Conservation (phyloP, 306 rosid genomes). For the Vigna trinervia region DNA sequence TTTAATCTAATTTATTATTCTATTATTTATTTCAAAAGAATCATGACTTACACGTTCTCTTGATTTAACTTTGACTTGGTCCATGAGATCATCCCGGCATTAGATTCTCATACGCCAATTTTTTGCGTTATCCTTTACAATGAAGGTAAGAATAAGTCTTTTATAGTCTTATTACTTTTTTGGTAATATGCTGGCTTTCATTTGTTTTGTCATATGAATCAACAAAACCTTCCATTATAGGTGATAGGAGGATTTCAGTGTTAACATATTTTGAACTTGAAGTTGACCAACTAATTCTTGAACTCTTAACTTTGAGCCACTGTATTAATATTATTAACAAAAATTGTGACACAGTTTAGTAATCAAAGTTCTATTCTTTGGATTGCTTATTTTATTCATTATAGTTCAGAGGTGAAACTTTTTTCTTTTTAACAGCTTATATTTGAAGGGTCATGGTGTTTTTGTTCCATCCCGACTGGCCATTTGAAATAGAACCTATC, state of each 20-base stretch:
- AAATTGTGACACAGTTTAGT: slow-evolving; percentile 17
- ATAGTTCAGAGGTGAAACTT: slow-evolving; percentile 36
- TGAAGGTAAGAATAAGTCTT: slow-evolving; percentile 69
- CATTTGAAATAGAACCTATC: slow-evolving; percentile 94
- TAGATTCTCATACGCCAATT: slow-evolving; percentile 85
- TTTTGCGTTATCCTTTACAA: slow-evolving; percentile 94
- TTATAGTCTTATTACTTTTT: slow-evolving; percentile 18
- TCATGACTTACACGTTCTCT: slow-evolving; percentile 24
- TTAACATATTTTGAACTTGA: slow-evolving; percentile 25
- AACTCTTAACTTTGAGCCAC: slow-evolving; percentile 25
- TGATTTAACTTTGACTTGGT: slow-evolving; percentile 33
- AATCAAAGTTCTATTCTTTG: slow-evolving; percentile 20
- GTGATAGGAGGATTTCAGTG: slow-evolving; percentile 15
- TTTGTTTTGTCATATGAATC: slow-evolving; percentile 14
- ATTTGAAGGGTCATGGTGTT: slow-evolving; percentile 87
- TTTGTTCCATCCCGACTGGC: slow-evolving; percentile 85
- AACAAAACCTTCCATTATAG: slow-evolving; percentile 3
- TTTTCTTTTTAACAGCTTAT: slow-evolving; percentile 74
- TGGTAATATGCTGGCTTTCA: slow-evolving; percentile 32
- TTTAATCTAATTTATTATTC: slow-evolving; percentile 24
- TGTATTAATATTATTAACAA: slow-evolving; percentile 18
- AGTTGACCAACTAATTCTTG: slow-evolving; percentile 32
- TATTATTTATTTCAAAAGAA: neutral
- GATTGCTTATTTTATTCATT: slow-evolving; percentile 38
- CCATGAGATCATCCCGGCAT: slow-evolving; percentile 89